Evolutionary conservation across 1,139 yeast species (phyloP).

Genomic region (Saccharomyces hybrid): DNA sequence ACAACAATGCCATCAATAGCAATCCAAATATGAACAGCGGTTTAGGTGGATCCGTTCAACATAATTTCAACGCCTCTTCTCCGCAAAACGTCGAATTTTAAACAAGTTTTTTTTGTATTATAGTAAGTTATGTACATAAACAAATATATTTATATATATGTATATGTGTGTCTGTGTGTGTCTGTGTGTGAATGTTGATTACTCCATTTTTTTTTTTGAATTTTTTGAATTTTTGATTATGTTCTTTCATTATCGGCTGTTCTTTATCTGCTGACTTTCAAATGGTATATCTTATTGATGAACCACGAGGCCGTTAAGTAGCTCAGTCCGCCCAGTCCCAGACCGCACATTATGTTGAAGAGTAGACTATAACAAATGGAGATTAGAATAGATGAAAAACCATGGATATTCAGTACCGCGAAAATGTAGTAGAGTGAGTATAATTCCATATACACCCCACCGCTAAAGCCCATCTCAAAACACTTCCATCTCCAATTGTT

Average conservation of each 20-base stretch:
- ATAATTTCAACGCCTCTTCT: constrained; percentile 13
- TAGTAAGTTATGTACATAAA: neutral
- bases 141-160: neutral
- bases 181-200: neutral
- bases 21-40: constrained; percentile 16
- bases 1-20: constrained; percentile 13
- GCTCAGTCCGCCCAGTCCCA: constrained; percentile 72
- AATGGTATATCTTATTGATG: constrained; percentile 14
- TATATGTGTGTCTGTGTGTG: neutral
- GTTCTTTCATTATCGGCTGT: neutral
- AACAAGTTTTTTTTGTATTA: neutral
- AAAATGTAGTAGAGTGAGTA: constrained; percentile 65
- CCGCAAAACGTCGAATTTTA: constrained; percentile 14
- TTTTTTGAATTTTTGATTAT: neutral
- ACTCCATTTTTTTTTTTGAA: neutral
- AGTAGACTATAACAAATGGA: constrained; percentile 68
- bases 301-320: constrained; percentile 36
- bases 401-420: constrained; percentile 49
- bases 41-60: constrained; percentile 28
- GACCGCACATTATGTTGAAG: constrained; percentile 54
- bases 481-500: constrained; percentile 81
- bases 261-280: neutral
- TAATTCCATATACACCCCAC: constrained; percentile 59
- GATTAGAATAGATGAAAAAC: constrained; percentile 60
- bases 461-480: constrained; percentile 63